Percentiles rank a stretch among this genome's conserved stretches.
phyloP scores from a whole-genome alignment of 2,329 filamentous ascomycete species.

The Fusarium buxicola region DNA sequence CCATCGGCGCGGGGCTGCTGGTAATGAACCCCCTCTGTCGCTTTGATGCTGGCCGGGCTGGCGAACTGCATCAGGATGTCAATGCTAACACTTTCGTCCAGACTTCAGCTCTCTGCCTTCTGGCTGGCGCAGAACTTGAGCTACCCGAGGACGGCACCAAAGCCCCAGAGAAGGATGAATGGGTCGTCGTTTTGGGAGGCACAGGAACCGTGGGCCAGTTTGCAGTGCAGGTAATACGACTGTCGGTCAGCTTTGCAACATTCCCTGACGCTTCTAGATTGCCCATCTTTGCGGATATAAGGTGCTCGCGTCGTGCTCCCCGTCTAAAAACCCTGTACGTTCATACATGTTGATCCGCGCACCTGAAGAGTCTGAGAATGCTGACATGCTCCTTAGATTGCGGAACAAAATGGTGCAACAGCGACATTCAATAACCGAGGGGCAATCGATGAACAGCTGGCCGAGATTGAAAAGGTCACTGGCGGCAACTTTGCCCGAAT shows the following conservation, averaged over 20 bases:
- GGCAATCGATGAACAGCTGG: conserved; percentile 47
- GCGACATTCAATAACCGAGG: conserved; percentile 50
- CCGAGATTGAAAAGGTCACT: conserved; percentile 48
- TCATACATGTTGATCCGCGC: too few relatives aligned
- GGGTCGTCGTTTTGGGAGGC: conserved; percentile 53
- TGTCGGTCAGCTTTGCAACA: accelerated
- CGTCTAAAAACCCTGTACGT: conserved; percentile 44
- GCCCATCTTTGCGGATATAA: conserved; percentile 52
- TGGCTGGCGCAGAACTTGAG: conserved; percentile 44
- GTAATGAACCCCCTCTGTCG: conserved; percentile 34
- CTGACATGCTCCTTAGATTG: conserved; percentile 32
- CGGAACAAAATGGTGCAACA: conserved; percentile 47
- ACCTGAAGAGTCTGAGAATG: not conserved
- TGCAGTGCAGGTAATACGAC: conserved; percentile 45
- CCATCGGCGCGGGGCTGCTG: conserved; percentile 51
- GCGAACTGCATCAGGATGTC: not conserved
- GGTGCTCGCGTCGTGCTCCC: conserved; percentile 52
- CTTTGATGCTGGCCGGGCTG: too few relatives aligned
- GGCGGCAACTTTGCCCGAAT: conserved; percentile 49
- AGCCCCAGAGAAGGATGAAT: conserved; percentile 45
- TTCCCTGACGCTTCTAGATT: conserved; percentile 41
- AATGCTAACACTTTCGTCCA: conserved; percentile 20
- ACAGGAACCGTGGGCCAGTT: conserved; percentile 52
- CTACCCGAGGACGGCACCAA: conserved; percentile 36
- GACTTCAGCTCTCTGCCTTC: conserved; percentile 50